Evolutionary conservation across 257 asterid species (phyloP), one percentile per base, ranked within the genome.

Genomic region (Solanum phureja): DNA sequence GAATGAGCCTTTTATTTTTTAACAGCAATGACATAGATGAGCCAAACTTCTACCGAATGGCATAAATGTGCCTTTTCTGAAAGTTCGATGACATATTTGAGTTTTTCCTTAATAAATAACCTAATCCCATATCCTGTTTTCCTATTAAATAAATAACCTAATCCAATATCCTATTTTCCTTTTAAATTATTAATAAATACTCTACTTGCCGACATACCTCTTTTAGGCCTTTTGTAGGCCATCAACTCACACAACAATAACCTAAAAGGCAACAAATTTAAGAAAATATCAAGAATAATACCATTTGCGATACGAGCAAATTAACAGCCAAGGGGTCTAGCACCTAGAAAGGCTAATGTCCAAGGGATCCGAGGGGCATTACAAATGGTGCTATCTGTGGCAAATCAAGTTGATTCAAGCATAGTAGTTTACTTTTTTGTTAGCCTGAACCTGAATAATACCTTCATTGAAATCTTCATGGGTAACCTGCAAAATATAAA

Each of bases 401-500:
- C 66, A 79, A 64, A 79, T 44, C 40, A 16, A 44, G 85, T 27
- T 27, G 58, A 29, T 77, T 92, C 94, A 95, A 0, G 98, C 99
- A 74, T 94, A 96, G 92, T 95, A 96, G 90, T 94, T 94, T 86
- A 94, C 94, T 90, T 96, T 95, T 95, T 95, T 95, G 88, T 96
- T 96, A 0, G 99, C 99, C 91, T 96, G 98, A 88, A 96, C 98
- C 95, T 95, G 99, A 71, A 96, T 96, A 62, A 95, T 96, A 29
- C 99, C 99, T 92, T 95, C 99, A 68, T 96, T 96, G 84, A 94
- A 96, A 90, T 96, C 99, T 91, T 96, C 98, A 66, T 96, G 98
- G 92, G 92, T 96, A 88, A 96, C 99, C 99, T 95, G 89, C 38
- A 33, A 44, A 79, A 79, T 19, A 79, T 18, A 8, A 24, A 42